Conservation (phyloP, 2,329 filamentous ascomycete genomes). For the Paracoccidioides lutzii region DNA sequence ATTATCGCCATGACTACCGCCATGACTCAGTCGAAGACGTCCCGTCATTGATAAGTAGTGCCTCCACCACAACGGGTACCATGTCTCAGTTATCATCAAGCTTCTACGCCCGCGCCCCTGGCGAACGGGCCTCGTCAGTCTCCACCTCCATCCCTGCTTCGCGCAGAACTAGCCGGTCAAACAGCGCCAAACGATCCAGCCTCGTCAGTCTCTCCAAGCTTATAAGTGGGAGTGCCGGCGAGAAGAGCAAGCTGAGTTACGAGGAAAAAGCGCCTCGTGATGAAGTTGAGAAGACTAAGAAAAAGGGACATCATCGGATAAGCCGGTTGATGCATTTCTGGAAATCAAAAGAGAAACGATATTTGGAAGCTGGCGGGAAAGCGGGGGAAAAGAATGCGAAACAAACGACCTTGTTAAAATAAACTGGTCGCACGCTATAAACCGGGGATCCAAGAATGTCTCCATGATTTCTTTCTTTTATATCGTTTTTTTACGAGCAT, state of each 20-base stretch:
- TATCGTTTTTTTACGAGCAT: neutral
- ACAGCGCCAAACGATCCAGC: slow-evolving; percentile 34
- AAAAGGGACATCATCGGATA: slow-evolving; percentile 34
- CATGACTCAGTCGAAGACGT: slow-evolving; percentile 37
- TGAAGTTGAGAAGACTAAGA: slow-evolving; percentile 27
- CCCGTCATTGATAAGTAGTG: slow-evolving; percentile 37
- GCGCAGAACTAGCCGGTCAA: slow-evolving; percentile 27
- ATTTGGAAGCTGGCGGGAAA: slow-evolving; percentile 7
- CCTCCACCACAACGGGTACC: slow-evolving; percentile 35
- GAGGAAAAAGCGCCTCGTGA: slow-evolving; percentile 33
- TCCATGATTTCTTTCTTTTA: neutral
- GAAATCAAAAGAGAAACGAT: slow-evolving; percentile 36
- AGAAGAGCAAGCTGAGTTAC: slow-evolving; percentile 33
- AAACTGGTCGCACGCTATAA: no score
- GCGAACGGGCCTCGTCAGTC: slow-evolving; percentile 34
- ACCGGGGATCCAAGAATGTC: no score
- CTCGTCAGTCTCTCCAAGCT: slow-evolving; percentile 37
- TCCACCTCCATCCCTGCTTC: slow-evolving; percentile 23
- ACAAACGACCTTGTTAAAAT: no score
- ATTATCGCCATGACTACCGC: slow-evolving; percentile 26
- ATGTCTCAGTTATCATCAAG: slow-evolving; percentile 32
- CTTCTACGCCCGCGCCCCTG: slow-evolving; percentile 29
- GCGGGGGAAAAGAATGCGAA: neutral
- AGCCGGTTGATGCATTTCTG: slow-evolving; percentile 39
- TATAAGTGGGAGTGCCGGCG: slow-evolving; percentile 31